phyloP scores from a whole-genome alignment of 1,284 basidiomycete species.

The Nidula niveotomentosa region DNA sequence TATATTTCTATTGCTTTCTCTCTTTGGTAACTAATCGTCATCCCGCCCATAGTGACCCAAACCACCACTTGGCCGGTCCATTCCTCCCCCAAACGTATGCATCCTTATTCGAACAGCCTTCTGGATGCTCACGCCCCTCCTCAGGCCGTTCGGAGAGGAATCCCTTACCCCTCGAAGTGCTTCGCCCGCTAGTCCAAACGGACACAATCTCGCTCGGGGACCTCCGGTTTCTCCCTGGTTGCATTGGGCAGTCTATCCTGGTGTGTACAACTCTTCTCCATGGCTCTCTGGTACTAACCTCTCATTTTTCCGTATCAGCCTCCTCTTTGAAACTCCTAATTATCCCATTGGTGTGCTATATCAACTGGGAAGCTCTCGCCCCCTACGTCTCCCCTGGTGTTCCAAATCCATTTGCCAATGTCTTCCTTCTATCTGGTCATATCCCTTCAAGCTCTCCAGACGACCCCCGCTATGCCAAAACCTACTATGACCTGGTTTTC shows the following conservation, averaged over 20 bases:
- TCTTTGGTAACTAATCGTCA: background rate
- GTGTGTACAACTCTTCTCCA: slow-evolving; percentile 30
- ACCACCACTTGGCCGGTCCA: slow-evolving; percentile 59
- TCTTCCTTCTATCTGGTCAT: slow-evolving; percentile 79
- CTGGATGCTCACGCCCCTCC: slow-evolving; percentile 11
- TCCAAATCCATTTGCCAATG: slow-evolving; percentile 74
- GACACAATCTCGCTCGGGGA: slow-evolving; percentile 6
- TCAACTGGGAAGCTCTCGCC: slow-evolving; percentile 65
- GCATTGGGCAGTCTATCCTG: slow-evolving; percentile 78
- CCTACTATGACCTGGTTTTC: slow-evolving; percentile 81
- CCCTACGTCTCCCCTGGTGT: slow-evolving; percentile 47
- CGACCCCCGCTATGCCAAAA: slow-evolving; percentile 75
- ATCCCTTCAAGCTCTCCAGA: slow-evolving; percentile 51
- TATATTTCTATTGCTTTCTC: slow-evolving; percentile 2
- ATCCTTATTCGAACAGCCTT: slow-evolving; percentile 1
- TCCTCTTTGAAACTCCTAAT: slow-evolving; percentile 75
- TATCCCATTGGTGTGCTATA: slow-evolving; percentile 70
- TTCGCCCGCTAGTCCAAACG: slow-evolving; percentile 23
- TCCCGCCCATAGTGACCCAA: slow-evolving; percentile 33
- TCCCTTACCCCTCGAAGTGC: slow-evolving; percentile 34
- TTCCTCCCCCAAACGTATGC: slow-evolving; percentile 64
- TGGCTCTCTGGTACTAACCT: slow-evolving; percentile 16
- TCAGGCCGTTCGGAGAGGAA: slow-evolving; percentile 39
- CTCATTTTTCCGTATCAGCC: slow-evolving; percentile 32
- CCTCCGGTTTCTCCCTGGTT: slow-evolving; percentile 27